A percentile compares a stretch with the other conserved stretches of the same genome.
Evolutionary conservation across 139 green algal species (phyloP).

Genomic region (Chlorella sp.): DNA sequence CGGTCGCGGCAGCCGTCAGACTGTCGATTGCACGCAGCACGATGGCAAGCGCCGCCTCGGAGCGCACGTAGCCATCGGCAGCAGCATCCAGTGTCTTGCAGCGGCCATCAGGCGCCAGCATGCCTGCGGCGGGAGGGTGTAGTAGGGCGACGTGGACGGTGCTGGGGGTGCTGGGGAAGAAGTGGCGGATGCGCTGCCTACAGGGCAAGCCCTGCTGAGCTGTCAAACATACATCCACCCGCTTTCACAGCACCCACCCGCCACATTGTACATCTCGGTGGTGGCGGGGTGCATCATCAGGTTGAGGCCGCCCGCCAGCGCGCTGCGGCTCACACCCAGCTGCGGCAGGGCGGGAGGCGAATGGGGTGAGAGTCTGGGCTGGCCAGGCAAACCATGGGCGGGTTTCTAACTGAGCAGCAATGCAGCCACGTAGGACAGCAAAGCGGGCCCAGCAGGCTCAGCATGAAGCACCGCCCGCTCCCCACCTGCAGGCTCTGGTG

Average conservation of each 20-base stretch:
- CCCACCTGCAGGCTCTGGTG: conserved; percentile 12
- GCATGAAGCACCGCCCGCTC: no score
- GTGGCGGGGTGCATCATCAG: conserved; percentile 49
- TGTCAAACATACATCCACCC: conserved; percentile 7
- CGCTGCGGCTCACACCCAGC: conserved; percentile 30
- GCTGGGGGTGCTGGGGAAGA: conserved; percentile 72
- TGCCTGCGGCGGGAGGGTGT: conserved; percentile 31
- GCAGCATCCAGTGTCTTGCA: conserved; percentile 88
- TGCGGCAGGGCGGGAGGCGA: neutral
- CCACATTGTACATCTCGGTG: conserved; percentile 40
- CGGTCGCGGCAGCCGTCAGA: neutral
- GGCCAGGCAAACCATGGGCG: no score
- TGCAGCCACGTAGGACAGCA: no score
- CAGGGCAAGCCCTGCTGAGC: conserved; percentile 72
- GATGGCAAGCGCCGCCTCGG: conserved; percentile 54
- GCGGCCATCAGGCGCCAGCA: conserved; percentile 70
- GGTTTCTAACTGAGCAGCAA: no score
- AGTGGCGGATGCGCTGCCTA: no score
- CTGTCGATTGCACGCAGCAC: conserved; percentile 18
- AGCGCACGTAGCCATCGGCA: conserved; percentile 86
- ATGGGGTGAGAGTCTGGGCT: no score
- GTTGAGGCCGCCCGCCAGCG: conserved; percentile 45
- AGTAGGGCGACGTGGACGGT: conserved; percentile 30
- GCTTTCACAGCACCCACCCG: neutral
- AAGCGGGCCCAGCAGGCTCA: no score